Evolutionary conservation across 2,329 filamentous ascomycete species (phyloP).

Genomic region (Paecilomyces sp.): DNA sequence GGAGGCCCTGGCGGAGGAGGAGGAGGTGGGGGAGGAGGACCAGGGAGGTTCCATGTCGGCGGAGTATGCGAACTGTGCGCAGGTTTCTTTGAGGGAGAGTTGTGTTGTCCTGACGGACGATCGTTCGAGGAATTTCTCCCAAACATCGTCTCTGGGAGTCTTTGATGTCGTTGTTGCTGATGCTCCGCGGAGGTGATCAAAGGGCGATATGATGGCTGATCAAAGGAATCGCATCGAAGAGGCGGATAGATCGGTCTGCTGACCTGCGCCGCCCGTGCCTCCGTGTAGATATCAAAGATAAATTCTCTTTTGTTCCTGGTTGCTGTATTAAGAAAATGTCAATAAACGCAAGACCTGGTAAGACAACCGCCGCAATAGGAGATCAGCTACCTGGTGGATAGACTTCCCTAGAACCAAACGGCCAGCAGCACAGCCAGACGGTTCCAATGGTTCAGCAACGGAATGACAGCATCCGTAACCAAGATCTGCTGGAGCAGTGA

Average conservation of each 20-base stretch:
- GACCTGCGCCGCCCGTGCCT: neutral
- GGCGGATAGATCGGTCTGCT: neutral
- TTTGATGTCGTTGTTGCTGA: neutral
- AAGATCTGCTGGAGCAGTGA: neutral
- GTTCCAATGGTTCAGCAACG: neutral
- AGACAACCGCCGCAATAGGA: neutral
- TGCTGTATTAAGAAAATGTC: neutral
- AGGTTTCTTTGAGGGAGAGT: conserved; percentile 12
- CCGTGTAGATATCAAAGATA: neutral
- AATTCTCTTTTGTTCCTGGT: neutral
- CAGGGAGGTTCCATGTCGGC: conserved; percentile 12
- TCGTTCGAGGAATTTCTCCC: conserved; percentile 21
- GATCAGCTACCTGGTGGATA: neutral
- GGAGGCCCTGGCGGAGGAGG: conserved; percentile 7
- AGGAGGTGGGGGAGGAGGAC: conserved; percentile 10
- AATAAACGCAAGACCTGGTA: neutral
- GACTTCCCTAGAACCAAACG: neutral
- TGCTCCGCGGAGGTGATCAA: neutral
- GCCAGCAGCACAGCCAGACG: neutral
- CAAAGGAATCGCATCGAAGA: neutral
- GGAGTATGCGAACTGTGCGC: conserved; percentile 12
- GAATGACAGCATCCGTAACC: neutral
- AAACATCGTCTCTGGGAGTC: conserved; percentile 21
- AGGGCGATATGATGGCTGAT: neutral
- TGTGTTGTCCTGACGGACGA: conserved; percentile 11